A percentile compares a stretch with the other conserved stretches of the same genome.
These are phyloP conservation scores for Luzula sylvatica DNA, from an alignment of 176 grass and related monocot genomes.

Conservation along the genomic window DNA sequence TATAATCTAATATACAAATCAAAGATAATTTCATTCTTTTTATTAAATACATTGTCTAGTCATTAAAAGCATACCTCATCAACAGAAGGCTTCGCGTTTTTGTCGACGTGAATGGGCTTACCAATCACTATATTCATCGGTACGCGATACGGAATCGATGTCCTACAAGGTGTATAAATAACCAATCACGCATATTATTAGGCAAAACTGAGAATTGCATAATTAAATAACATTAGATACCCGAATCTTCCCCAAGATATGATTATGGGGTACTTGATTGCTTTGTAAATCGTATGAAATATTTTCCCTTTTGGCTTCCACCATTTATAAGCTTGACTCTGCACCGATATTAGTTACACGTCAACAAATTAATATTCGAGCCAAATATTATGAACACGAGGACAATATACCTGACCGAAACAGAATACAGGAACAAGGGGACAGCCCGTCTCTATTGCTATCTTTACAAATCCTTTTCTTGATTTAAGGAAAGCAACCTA, in stretches of 20 bases:
- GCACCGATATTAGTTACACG: background rate
- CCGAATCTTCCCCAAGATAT: constrained; percentile 82
- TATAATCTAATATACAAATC: too few species aligned
- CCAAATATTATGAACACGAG: too few species aligned
- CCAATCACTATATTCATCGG: constrained; percentile 77
- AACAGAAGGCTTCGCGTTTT: constrained; percentile 42
- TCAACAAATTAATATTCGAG: too few species aligned
- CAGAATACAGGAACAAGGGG: constrained; percentile 77
- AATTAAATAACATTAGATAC: constrained; percentile 18
- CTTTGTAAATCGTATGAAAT: constrained; percentile 56
- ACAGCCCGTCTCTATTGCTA: constrained; percentile 65
- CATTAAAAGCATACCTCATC: constrained; percentile 48
- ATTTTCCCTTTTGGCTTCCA: constrained; percentile 69
- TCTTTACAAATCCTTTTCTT: constrained; percentile 76
- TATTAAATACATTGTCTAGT: too few species aligned
- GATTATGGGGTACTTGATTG: constrained; percentile 75
- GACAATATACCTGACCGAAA: constrained; percentile 75
- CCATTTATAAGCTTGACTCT: constrained; percentile 83
- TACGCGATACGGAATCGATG: constrained; percentile 59
- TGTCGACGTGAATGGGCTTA: constrained; percentile 56
- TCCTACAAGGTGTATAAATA: constrained; percentile 26
- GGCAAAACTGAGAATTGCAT: background rate
- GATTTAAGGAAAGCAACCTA: constrained; percentile 84
- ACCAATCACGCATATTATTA: background rate
- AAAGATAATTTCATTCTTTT: constrained; percentile 30